A percentile compares a stretch with the other conserved stretches of the same genome.
Conservation (phyloP, 139 green algal species). For the Chlorella sp. region DNA sequence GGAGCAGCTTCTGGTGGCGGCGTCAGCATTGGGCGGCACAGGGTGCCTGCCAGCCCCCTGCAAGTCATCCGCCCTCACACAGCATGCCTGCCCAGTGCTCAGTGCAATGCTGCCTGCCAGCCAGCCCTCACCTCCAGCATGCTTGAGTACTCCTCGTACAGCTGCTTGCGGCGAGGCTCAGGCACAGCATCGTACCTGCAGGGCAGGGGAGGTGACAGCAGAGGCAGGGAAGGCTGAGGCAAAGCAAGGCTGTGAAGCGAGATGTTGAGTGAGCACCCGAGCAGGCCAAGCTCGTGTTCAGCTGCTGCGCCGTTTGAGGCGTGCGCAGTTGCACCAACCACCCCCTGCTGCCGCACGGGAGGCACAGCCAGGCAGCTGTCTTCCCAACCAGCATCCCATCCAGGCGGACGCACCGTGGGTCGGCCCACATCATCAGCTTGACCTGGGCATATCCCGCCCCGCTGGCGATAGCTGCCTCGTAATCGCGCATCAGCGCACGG, state of each 20-base stretch:
- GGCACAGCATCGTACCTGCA: slow-evolving; percentile 46
- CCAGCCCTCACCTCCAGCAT: slow-evolving; percentile 29
- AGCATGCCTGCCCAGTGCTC: no score
- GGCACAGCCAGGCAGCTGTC: no score
- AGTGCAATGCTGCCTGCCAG: no score
- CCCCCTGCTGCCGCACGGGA: no score
- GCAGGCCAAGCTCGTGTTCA: no score
- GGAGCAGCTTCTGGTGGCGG: no score
- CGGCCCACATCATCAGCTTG: slow-evolving; percentile 25
- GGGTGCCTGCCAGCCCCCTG: no score
- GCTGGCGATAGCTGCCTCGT: slow-evolving; percentile 17
- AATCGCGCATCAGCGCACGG: slow-evolving; percentile 45
- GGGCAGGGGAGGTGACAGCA: slow-evolving; percentile 13
- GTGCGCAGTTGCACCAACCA: no score
- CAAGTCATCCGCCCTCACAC: no score
- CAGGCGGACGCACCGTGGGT: neutral
- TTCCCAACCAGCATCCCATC: neutral
- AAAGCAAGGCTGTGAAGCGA: neutral
- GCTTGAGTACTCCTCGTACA: slow-evolving; percentile 41
- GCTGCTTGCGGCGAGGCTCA: slow-evolving; percentile 28
- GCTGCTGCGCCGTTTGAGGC: no score
- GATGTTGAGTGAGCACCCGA: no score
- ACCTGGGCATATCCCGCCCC: slow-evolving; percentile 30
- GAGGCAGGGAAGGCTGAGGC: neutral
- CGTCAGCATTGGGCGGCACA: no score